Percentiles rank a stretch among this genome's conserved stretches.
phyloP scores from a whole-genome alignment of 331 rosid genomes.

The Pyracantha coccinea region DNA sequence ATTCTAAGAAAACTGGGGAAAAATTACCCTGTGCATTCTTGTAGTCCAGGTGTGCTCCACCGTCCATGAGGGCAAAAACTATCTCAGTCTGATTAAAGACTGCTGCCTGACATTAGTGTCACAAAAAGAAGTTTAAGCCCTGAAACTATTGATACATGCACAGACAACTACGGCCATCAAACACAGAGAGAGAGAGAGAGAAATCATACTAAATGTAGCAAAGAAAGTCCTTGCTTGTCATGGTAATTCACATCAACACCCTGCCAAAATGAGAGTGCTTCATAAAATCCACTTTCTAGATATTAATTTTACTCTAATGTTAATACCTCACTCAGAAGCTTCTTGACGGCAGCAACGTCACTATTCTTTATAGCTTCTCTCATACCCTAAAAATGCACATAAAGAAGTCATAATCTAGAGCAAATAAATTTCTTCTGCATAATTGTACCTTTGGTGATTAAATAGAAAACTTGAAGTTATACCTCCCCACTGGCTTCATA shows the following conservation, averaged over 20 bases:
- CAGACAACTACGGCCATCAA: neutral
- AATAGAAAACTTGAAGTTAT: slow-evolving; percentile 14
- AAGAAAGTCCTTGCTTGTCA: slow-evolving; percentile 85
- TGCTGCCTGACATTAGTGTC: slow-evolving; percentile 59
- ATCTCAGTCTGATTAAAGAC: slow-evolving; percentile 94
- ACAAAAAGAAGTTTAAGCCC: neutral
- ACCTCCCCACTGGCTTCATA: slow-evolving; percentile 93
- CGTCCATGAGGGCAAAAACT: slow-evolving; percentile 82
- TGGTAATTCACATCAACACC: slow-evolving; percentile 93
- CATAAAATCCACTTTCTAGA: slow-evolving; percentile 14
- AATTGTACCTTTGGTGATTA: slow-evolving; percentile 4
- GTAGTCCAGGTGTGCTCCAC: slow-evolving; percentile 74
- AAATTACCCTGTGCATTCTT: slow-evolving; percentile 91
- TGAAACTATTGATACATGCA: neutral
- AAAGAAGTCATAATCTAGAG: slow-evolving; percentile 12
- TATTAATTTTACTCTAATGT: neutral
- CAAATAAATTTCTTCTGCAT: slow-evolving; percentile 8
- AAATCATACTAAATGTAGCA: slow-evolving; percentile 76
- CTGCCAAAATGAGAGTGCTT: slow-evolving; percentile 41
- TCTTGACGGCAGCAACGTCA: slow-evolving; percentile 68
- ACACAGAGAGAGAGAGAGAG: slow-evolving; percentile 3
- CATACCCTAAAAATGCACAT: slow-evolving; percentile 53
- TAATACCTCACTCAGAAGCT: slow-evolving; percentile 72
- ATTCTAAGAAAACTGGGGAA: slow-evolving; percentile 10
- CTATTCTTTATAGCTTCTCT: slow-evolving; percentile 97